Evolutionary conservation across 164 flowering plant species (phyloP), one percentile per base, ranked within the genome.

Genomic region (Nymphaea thermarum): DNA sequence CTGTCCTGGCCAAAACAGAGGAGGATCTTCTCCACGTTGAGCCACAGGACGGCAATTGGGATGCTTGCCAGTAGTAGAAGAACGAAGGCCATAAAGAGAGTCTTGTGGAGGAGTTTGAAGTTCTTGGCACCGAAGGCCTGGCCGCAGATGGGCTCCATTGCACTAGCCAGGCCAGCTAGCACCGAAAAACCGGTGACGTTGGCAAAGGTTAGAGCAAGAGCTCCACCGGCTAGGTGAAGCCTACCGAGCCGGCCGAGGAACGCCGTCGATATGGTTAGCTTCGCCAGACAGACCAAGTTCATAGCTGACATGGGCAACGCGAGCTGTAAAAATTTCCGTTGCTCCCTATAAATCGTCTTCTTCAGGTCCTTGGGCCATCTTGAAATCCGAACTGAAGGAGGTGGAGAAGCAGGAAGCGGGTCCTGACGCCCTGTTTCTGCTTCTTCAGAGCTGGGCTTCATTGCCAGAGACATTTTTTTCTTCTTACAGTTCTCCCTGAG

Each of bases 121-220:
- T 94, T 94, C 43, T 79, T 82, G 16, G 96, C 98, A 0, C 97
- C 98, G 67, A 70, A 81, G 61, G 98, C 97, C 65, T 94, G 97
- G 45, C 97, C 96, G 53, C 96, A 91, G 1, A 89, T 84, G 5
- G 96, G 97, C 64, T 94, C 99, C 97, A 91, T 94, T 66, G 96
- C 96, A n/a, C 80, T 83, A 69, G 83, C 86, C 14, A 94, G 83
- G 6, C 99, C 99, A 47, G 74, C 82, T 73, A 94, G 72, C 60
- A 94, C 85, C 2, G 96, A 88, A 72, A 86, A 91, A 18, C 97
- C 96, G 3, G 96, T 88, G 67, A 87, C 92, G 67, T 91, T 91
- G 3, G 96, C 95, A 51, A 94, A 91, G 63, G 96, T 88, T 81
- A 88, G 83, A 3, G 91, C 98, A 0, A 95, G 87, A 0, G 86